Percentiles rank a stretch among this genome's conserved stretches.
These are phyloP conservation scores for Oenanthe javanica DNA, from an alignment of 140 eudicot species.

Conservation along the genomic window DNA sequence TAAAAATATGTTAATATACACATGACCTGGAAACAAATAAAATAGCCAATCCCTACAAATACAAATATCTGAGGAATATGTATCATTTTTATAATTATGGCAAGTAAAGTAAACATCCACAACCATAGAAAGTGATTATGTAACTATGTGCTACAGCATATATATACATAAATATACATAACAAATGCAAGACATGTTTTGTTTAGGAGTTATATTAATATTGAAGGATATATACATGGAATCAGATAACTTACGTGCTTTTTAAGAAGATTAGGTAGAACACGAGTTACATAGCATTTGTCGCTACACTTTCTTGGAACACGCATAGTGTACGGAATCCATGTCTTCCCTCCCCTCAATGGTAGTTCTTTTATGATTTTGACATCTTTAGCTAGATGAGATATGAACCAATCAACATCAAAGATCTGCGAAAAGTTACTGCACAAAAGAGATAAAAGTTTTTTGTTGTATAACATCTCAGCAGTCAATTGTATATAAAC, in stretches of 20 bases:
- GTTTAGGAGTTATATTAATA: not conserved
- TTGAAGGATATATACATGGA: not conserved
- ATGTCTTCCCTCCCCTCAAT: conserved; percentile 44
- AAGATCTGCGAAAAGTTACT: conserved; percentile 89
- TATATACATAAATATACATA: not conserved
- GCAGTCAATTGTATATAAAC: not conserved
- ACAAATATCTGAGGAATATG: not conserved
- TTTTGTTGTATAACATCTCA: not conserved
- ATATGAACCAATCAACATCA: conserved; percentile 86
- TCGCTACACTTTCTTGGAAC: conserved; percentile 93
- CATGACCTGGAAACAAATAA: not conserved
- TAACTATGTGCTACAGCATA: not conserved
- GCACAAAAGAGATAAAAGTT: conserved; percentile 30
- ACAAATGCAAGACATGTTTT: not conserved
- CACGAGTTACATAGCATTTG: conserved; percentile 69
- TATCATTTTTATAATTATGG: not conserved
- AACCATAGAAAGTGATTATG: not conserved
- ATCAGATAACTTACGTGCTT: conserved; percentile 59
- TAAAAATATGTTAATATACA: not conserved
- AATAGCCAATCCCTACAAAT: not conserved
- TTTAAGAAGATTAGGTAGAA: conserved; percentile 62
- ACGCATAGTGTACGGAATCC: conserved; percentile 76
- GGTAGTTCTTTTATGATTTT: conserved; percentile 79
- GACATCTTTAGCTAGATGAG: conserved; percentile 62
- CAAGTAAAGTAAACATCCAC: not conserved